Evolutionary conservation across 2,329 filamentous ascomycete genomes (phyloP), one percentile per base, ranked within the genome.

Genomic region (Botrytis sinoallii): DNA sequence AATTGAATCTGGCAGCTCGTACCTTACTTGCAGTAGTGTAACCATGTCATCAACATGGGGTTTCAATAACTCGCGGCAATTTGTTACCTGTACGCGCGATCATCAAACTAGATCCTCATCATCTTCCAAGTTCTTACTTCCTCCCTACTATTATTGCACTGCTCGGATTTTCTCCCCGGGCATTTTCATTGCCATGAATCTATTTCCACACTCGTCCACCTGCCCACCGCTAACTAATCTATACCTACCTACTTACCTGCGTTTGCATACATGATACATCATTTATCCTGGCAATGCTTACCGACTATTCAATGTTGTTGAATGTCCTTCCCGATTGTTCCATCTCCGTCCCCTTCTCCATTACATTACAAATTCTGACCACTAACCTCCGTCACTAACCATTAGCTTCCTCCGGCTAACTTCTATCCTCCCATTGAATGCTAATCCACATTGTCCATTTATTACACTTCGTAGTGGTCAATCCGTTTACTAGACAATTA

Each of bases 11-110:
- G 52, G 66, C 46, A 32, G 38, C 42, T 71, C 69, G 69, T 71
- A 42, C 69, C 70, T 71, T 57, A 71, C 70, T 66, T 71, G 35
- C 44, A 55, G 59, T 71, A 71, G 59, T 65, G 60, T 57, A 46
- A 57, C 69, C 52, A 42, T 29, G 16, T 42, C 25, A 22, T 42
- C 32, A 40, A 64, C 59, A 64, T 64, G 59, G 59, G 42, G 14
- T 9, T 22, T 29, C 38, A 38, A 48, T 52, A 16, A 44, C 63
- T 48, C 71, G 71, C 71, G 71, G 63, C 71, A 72, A 72, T 72
- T 67, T 72, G 35, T 57, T 72, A 67, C 48, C 40, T 67, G 35
- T 46, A 72, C 63, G 52, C 71, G 71, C 71, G 40, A 68, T 61
- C 38, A 59, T n/a, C 32, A 32, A 14, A 46, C 35, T 46, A 52